These are phyloP conservation scores for Protomyces inouyei DNA, from an alignment of 1,139 yeast genomes.

Conservation along the genomic window DNA sequence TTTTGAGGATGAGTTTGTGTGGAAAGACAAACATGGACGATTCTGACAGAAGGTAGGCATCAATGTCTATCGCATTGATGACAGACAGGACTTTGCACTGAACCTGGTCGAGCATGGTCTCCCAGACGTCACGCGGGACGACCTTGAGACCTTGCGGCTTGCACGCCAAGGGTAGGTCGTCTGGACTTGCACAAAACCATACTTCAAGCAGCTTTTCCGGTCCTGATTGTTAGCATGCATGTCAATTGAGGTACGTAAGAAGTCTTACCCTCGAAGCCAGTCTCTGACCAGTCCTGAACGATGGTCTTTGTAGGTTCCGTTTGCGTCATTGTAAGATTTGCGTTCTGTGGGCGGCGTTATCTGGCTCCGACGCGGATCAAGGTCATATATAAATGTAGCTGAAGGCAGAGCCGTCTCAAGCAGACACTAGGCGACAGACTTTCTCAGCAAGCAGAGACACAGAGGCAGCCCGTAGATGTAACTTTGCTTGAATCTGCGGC, in stretches of 20 bases:
- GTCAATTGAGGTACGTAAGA: constrained; percentile 32
- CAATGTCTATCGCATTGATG: constrained; percentile 60
- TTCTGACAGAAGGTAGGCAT: constrained; percentile 83
- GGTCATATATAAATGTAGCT: background rate
- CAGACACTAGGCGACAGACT: background rate
- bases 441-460: background rate
- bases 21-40: constrained; percentile 85
- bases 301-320: constrained; percentile 17
- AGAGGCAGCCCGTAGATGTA: background rate
- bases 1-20: constrained; percentile 78
- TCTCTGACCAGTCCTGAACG: constrained; percentile 25
- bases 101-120: constrained; percentile 67
- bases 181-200: constrained; percentile 65
- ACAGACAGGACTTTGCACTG: constrained; percentile 84
- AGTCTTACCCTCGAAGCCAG: constrained; percentile 15
- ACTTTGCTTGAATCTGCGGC: background rate
- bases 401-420: background rate
- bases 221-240: constrained; percentile 44
- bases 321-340: background rate
- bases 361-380: background rate
- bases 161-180: constrained; percentile 39
- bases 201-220: constrained; percentile 90
- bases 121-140: constrained; percentile 67
- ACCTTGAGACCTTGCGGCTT: constrained; percentile 49
- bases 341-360: background rate